Evolutionary conservation across 2,329 filamentous ascomycete genomes (phyloP), one percentile per base, ranked within the genome.

Genomic region (Macrophomina tecta): DNA sequence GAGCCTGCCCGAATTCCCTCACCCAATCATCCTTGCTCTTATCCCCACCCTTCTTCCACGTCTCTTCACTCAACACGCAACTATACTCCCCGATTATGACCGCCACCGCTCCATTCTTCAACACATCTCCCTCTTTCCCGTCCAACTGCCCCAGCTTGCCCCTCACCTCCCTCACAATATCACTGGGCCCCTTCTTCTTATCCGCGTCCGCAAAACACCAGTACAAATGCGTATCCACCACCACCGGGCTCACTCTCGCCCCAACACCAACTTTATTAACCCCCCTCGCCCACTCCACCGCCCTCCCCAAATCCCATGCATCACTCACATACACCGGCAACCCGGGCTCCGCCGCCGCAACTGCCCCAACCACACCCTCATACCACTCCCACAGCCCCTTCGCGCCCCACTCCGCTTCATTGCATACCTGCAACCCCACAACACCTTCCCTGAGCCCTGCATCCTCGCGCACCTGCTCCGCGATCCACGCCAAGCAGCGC

Each of bases 161-260:
- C 14, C 72, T 70, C 0, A 83, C 81, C 64, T 83, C 81, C 14
- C 73, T 69, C 42, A 84, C 84, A 68, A 88, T 85, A 64, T 87
- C 77, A 56, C 82, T 80, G 2, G 87, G 85, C 12, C 81, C 76
- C 69, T 84, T 82, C 9, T 73, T 72, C 70, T 84, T 84, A 73
- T 88, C 83, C 1, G 76, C 78, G 11, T 85, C 82, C n/a, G 81
- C 79, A 72, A 87, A 88, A 46, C 82, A 83, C 79, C 84, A 89
- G 73, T 89, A 88, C 66, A 82, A 81, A 73, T 88, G 86, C 12
- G 85, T 87, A 69, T 88, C 87, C 32, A 89, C 78, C 28, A 88
- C 75, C 7, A 88, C 79, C 0, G 85, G 84, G 12, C 73, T 73
- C 1, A 73, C 69, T 9, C 69, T 69, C n/a, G 72, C 66, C 5